phyloP scores from a whole-genome alignment of 2,329 filamentous ascomycete species.

The Colletotrichum destructivum region DNA sequence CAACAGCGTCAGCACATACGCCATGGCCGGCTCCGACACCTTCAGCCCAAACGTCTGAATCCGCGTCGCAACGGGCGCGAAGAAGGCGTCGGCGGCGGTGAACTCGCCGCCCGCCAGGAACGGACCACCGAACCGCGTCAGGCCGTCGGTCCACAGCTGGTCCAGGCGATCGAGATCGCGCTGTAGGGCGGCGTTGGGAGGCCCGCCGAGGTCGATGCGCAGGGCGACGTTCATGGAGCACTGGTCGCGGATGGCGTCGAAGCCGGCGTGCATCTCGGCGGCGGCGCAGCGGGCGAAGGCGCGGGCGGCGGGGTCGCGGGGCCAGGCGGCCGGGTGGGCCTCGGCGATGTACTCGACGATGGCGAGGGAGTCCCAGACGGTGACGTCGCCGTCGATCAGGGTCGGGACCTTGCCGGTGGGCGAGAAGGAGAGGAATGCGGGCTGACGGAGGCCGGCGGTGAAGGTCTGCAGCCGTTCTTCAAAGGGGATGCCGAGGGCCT shows the following conservation, averaged over 20 bases:
- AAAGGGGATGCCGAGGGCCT: conserved; percentile 60
- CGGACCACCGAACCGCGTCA: conserved; percentile 58
- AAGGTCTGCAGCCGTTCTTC: conserved; percentile 56
- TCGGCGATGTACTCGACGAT: conserved; percentile 65
- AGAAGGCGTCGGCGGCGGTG: conserved; percentile 58
- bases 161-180: conserved; percentile 55
- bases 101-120: conserved; percentile 58
- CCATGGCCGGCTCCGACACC: conserved; percentile 48
- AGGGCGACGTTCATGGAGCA: conserved; percentile 60
- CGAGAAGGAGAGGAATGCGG: conserved; percentile 55
- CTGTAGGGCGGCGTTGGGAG: conserved; percentile 49
- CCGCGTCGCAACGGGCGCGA: conserved; percentile 58
- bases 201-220: conserved; percentile 51
- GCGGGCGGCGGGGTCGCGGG: conserved; percentile 54
- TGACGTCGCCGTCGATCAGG: conserved; percentile 51
- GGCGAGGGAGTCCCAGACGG: conserved; percentile 63
- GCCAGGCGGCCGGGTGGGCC: conserved; percentile 59
- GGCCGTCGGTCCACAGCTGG: conserved; percentile 56
- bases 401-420: conserved; percentile 60
- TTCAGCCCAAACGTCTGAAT: conserved; percentile 55
- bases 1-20: conserved; percentile 54
- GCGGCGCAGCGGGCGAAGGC: conserved; percentile 61
- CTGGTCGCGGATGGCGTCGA: conserved; percentile 57
- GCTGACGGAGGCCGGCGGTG: conserved; percentile 50
- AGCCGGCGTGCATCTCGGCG: conserved; percentile 64